Percentiles rank a stretch among this genome's conserved stretches.
These are phyloP conservation scores for Claviceps capensis DNA, from an alignment of 2,329 filamentous ascomycete species.

Conservation along the genomic window DNA sequence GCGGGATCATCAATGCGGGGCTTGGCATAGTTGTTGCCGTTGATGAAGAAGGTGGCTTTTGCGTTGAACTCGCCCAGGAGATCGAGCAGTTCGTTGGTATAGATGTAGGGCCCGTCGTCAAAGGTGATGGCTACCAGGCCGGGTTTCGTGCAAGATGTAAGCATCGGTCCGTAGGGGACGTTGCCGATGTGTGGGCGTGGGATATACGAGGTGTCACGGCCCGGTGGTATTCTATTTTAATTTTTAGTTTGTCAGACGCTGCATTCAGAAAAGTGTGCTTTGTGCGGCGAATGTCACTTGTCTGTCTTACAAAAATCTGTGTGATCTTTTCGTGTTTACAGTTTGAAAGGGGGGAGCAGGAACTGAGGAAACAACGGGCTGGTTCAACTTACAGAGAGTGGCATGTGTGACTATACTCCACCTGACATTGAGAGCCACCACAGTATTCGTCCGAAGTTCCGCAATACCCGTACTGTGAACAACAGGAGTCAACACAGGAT, in stretches of 20 bases:
- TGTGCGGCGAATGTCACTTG: neutral
- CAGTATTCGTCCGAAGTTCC: constrained; percentile 22
- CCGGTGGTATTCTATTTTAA: constrained; percentile 11
- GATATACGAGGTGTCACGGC: constrained; percentile 18
- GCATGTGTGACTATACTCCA: constrained; percentile 26
- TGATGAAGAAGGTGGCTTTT: constrained; percentile 29
- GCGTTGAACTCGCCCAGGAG: constrained; percentile 17
- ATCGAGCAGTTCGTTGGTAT: constrained; percentile 28
- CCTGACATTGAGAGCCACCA: constrained; percentile 23
- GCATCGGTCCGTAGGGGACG: constrained; percentile 21
- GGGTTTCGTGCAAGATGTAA: constrained; percentile 22
- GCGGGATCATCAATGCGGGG: constrained; percentile 25
- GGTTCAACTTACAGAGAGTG: constrained; percentile 24
- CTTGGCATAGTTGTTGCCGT: constrained; percentile 27
- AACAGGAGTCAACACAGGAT: constrained; percentile 21
- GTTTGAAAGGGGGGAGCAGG: neutral
- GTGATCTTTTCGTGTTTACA: too few species aligned
- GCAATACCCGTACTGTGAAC: constrained; percentile 24
- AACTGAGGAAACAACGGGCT: neutral
- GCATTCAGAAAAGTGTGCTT: too few species aligned
- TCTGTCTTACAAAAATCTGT: too few species aligned
- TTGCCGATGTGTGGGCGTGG: constrained; percentile 18
- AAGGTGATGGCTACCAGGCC: constrained; percentile 30
- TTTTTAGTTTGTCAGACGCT: too few species aligned
- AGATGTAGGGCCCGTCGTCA: constrained; percentile 32